These are phyloP conservation scores for Cyathus striatus DNA, from an alignment of 768 basidiomycete genomes.

Conservation along the genomic window DNA sequence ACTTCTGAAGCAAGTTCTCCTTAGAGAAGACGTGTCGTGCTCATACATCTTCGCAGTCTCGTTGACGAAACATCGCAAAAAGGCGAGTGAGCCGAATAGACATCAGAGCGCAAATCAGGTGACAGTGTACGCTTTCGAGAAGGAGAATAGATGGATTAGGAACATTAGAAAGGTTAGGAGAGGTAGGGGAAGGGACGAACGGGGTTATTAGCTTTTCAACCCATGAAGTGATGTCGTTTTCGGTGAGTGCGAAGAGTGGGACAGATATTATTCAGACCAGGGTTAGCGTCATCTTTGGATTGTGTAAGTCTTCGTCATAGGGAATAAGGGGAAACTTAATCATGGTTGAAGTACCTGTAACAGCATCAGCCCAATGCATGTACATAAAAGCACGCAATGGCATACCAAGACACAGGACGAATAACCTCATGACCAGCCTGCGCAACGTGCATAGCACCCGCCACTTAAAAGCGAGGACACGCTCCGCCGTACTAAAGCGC, in stretches of 20 bases:
- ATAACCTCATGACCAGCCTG: conserved; percentile 68
- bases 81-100: conserved; percentile 60
- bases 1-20: conserved; percentile 38
- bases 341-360: conserved; percentile 60
- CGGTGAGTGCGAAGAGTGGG: conserved; percentile 42
- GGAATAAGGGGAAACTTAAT: conserved; percentile 29
- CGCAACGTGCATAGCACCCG: conserved; percentile 58
- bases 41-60: conserved; percentile 41
- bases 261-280: conserved; percentile 58
- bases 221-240: conserved; percentile 61
- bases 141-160: conserved; percentile 70
- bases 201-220: conserved; percentile 60
- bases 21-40: conserved; percentile 55
- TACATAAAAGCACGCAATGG: conserved; percentile 1
- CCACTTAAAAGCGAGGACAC: conserved; percentile 70
- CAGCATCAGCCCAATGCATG: neutral
- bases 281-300: conserved; percentile 56
- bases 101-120: conserved; percentile 82
- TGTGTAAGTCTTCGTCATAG: neutral
- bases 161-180: too few species aligned
- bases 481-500: conserved; percentile 65
- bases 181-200: conserved; percentile 24
- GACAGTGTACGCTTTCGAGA: conserved; percentile 74
- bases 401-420: conserved; percentile 65
- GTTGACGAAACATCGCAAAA: conserved; percentile 47